Percentiles rank a stretch among this genome's conserved stretches.
phyloP scores from a whole-genome alignment of 805 yeast genomes.

The Saturnispora besseyi region DNA sequence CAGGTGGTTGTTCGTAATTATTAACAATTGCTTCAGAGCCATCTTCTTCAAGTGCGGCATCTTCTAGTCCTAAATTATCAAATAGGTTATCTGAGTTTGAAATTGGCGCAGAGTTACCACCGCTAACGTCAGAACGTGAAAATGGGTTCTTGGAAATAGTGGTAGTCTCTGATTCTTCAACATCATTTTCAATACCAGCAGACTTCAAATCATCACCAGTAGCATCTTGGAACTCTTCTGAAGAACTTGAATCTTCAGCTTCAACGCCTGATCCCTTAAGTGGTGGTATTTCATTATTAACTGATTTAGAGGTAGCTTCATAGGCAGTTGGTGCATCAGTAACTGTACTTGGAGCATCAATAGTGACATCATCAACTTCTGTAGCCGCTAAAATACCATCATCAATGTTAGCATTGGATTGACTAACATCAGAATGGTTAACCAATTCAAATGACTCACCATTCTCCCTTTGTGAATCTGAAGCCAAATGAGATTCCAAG shows the following conservation, averaged over 20 bases:
- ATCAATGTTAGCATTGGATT: slow-evolving; percentile 1
- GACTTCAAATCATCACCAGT: slow-evolving; percentile 10
- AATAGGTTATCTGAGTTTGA: slow-evolving; percentile 17
- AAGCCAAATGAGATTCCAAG: background rate
- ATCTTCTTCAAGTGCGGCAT: slow-evolving; percentile 22
- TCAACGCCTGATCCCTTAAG: slow-evolving; percentile 6
- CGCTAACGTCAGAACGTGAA: slow-evolving; percentile 7
- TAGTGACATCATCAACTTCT: slow-evolving; percentile 4
- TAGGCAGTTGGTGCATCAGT: background rate
- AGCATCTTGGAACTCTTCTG: slow-evolving; percentile 13
- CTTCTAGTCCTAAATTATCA: slow-evolving; percentile 31
- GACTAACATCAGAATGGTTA: slow-evolving; percentile 35
- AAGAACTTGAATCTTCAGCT: slow-evolving; percentile 12
- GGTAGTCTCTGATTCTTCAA: background rate
- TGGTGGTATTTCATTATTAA: slow-evolving; percentile 8
- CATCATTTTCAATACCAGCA: slow-evolving; percentile 7
- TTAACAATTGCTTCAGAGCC: background rate
- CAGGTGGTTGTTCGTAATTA: background rate
- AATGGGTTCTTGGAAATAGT: slow-evolving; percentile 12
- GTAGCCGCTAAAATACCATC: background rate
- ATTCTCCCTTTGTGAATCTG: slow-evolving; percentile 14
- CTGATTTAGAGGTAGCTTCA: background rate
- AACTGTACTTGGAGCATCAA: slow-evolving; percentile 8
- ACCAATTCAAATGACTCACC: slow-evolving; percentile 49
- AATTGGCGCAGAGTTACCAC: slow-evolving; percentile 12